Percentiles rank a stretch among this genome's conserved stretches.
These are phyloP conservation scores for Podospora bellae-mahoneyi DNA, from an alignment of 495 filamentous ascomycete genomes.

Conservation along the genomic window DNA sequence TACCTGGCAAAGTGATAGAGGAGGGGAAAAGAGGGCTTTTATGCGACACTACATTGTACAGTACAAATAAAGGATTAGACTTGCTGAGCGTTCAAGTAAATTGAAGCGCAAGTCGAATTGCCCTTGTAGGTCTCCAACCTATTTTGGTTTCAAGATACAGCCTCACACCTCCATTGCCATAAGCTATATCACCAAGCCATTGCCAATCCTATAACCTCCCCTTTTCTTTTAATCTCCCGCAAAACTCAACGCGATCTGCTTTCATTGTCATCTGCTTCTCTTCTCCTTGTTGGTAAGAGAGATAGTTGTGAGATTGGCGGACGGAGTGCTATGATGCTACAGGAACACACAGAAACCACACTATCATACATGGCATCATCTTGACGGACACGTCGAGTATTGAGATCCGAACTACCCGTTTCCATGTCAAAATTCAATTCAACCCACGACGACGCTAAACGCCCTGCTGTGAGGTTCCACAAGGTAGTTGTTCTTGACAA, in stretches of 20 bases:
- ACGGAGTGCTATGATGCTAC: too few relatives aligned
- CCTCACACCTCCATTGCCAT: too few relatives aligned
- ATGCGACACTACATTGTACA: not conserved
- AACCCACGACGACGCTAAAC: not conserved
- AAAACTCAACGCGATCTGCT: too few relatives aligned
- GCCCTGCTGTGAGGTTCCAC: not conserved
- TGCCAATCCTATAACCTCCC: too few relatives aligned
- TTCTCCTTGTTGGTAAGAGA: too few relatives aligned
- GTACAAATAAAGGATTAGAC: conserved; percentile 1
- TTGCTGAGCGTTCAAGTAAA: not conserved
- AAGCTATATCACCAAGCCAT: too few relatives aligned
- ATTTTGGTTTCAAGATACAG: too few relatives aligned
- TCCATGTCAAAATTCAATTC: not conserved
- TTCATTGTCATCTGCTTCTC: too few relatives aligned
- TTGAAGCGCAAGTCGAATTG: not conserved
- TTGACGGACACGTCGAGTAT: not conserved
- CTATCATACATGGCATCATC: too few relatives aligned
- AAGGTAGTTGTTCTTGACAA: not conserved
- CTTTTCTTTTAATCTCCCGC: too few relatives aligned
- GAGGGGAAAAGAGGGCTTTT: not conserved
- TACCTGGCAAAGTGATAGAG: conserved; percentile 1
- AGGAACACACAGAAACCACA: too few relatives aligned
- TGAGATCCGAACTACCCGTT: not conserved
- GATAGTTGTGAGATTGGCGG: too few relatives aligned
- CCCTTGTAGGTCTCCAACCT: not conserved